Conservation (phyloP, 306 rosid genomes). For the Rosa rugosa region DNA sequence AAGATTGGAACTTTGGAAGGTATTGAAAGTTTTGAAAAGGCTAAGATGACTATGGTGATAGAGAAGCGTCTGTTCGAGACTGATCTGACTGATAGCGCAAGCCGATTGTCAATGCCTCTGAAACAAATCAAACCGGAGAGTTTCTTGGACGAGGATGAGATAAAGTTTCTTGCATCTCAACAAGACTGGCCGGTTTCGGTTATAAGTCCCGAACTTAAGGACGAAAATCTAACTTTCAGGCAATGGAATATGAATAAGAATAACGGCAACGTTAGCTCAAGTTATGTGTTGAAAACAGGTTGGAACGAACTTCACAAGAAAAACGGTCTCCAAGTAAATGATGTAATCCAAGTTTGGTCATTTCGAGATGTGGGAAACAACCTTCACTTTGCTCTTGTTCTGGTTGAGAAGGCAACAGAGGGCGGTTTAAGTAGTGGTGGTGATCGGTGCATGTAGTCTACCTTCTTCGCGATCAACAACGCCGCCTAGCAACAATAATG, state of each 20-base stretch:
- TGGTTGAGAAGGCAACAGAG: not conserved
- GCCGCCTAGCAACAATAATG: not conserved
- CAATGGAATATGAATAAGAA: not conserved
- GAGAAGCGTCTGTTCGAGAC: not conserved
- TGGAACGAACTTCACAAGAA: not conserved
- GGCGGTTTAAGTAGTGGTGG: not conserved
- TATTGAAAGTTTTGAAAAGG: not conserved
- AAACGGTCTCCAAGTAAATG: not conserved
- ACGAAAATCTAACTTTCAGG: not conserved
- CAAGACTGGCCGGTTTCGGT: not conserved
- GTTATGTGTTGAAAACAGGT: not conserved
- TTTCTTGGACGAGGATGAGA: constrained; percentile 11
- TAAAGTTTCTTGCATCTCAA: not conserved
- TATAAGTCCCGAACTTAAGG: not conserved
- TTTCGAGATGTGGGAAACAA: not conserved
- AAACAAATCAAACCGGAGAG: constrained; percentile 1
- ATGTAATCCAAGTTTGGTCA: constrained; percentile 10
- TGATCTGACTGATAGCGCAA: not conserved
- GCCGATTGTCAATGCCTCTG: constrained; percentile 14
- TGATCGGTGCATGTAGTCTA: too few relatives aligned
- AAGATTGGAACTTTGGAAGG: constrained; percentile 6
- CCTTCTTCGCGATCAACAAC: not conserved
- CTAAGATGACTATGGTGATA: not conserved
- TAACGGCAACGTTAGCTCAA: not conserved
- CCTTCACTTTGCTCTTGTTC: constrained; percentile 1